Base-by-base conservation (phyloP, 2,329 filamentous ascomycete species). In the Herpotrichia juniperi region DNA sequence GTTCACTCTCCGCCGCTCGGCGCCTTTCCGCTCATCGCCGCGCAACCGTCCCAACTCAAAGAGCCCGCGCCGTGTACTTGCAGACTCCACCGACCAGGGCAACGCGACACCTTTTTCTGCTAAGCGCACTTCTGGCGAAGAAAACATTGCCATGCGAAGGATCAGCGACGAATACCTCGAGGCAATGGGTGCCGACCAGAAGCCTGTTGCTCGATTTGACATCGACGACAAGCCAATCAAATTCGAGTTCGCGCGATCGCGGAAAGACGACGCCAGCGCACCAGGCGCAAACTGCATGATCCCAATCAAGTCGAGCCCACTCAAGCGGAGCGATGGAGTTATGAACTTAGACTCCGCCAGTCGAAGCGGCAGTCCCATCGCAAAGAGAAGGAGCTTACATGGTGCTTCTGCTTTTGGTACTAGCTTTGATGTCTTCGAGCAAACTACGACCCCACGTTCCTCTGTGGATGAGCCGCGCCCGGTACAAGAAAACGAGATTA, bases 301-400 rank as follows among this genome's bases (percentile, higher is more conserved):
- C 2, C 79, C 83, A 16, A 79, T 83, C 17, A 85, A 86, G 54
- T 87, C 88, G 5, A 96, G 93, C 69, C 93, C 93, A 4, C 78
- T 97, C 62, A 97, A 97, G 81, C 87, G 94, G 63, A 93, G 89
- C 68, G 93, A 97, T 77, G 88, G 90, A 37, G 88, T 88, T 46
- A 93, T 96, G 89, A 91, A 91, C 66, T 78, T 96, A 43, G 93
- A 96, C 65, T 88, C 90, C 58, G 81, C 86, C 24, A 88, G 83
- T 63, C 81, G 42, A 28, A 37, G n/a, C 34, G 90, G 90, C 61
- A 97, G 90, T 67, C 93, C 94, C 0, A 90, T 93, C 53, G 90
- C 93, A 42, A 97, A 97, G 79, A 85, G 94, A 59, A 86, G 94
- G 66, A 97, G 93, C 74, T 76, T 96, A 62, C 91, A 96, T 71